A percentile compares a stretch with the other conserved stretches of the same genome.
Conservation (phyloP, 768 basidiomycete species). For the Suillus spraguei region DNA sequence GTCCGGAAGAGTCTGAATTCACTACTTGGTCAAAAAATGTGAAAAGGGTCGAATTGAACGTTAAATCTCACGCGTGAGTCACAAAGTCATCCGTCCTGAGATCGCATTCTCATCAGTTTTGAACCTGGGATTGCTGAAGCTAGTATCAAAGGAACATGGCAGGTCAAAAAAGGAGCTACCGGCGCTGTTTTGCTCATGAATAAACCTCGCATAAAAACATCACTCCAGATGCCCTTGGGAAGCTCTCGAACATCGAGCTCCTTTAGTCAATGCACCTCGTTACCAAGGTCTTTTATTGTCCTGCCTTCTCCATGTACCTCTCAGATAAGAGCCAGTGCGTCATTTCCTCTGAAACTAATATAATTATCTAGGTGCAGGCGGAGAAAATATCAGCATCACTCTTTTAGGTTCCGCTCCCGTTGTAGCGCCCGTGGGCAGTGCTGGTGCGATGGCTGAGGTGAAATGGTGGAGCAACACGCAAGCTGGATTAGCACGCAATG, state of each 20-base stretch:
- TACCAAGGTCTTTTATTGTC: not conserved
- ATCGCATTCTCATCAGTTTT: not conserved
- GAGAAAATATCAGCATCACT: slow-evolving; percentile 2
- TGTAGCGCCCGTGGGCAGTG: not conserved
- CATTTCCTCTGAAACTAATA: not conserved
- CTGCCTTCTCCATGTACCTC: not conserved
- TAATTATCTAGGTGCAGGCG: slow-evolving; percentile 3
- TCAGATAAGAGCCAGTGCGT: slow-evolving; percentile 5
- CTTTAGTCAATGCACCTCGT: not conserved
- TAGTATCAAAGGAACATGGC: slow-evolving; percentile 2
- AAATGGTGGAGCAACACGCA: slow-evolving; percentile 3
- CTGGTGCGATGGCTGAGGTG: not conserved
- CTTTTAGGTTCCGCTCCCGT: not conserved
- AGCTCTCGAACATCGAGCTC: not conserved
- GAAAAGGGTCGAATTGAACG: not conserved
- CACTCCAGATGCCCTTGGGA: not conserved
- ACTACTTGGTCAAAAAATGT: slow-evolving; percentile 1
- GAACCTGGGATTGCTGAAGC: not conserved
- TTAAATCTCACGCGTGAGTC: not conserved
- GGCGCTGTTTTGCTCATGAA: slow-evolving; percentile 2
- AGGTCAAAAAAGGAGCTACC: not conserved
- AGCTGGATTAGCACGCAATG: slow-evolving; percentile 2
- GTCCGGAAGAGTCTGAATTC: not conserved
- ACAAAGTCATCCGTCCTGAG: not conserved
- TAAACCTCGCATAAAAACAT: not conserved